A percentile compares a stretch with the other conserved stretches of the same genome.
These are phyloP conservation scores for Citrus mangshanensis DNA, from an alignment of 345 rosid genomes.

Conservation along the genomic window DNA sequence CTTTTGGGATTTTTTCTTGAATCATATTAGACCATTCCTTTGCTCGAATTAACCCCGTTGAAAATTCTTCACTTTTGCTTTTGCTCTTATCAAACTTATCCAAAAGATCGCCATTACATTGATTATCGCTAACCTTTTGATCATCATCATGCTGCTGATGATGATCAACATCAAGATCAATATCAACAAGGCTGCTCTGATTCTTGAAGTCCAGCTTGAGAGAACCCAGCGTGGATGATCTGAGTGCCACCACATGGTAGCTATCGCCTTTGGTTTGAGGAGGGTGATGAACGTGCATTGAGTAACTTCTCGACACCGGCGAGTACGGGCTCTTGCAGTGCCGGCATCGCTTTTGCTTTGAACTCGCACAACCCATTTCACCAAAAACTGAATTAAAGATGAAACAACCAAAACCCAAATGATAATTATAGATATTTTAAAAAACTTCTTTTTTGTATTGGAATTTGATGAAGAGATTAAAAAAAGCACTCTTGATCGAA, in stretches of 20 bases:
- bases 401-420: neutral
- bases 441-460: neutral
- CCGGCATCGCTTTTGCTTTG: slow-evolving; percentile 70
- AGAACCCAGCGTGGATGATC: slow-evolving; percentile 71
- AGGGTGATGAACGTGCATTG: slow-evolving; percentile 67
- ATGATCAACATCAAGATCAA: neutral
- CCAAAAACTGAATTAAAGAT: neutral
- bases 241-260: slow-evolving; percentile 71
- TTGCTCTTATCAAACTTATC: slow-evolving; percentile 19
- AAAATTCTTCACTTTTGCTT: slow-evolving; percentile 23
- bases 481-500: neutral
- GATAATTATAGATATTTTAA: neutral
- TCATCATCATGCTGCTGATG: neutral
- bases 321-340: slow-evolving; percentile 65
- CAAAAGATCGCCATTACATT: slow-evolving; percentile 3
- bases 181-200: slow-evolving; percentile 17
- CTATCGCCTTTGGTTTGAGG: slow-evolving; percentile 56
- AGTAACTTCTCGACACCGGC: slow-evolving; percentile 62
- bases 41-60: slow-evolving; percentile 64
- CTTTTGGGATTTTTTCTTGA: slow-evolving; percentile 62
- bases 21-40: slow-evolving; percentile 92
- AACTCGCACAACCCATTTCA: slow-evolving; percentile 84
- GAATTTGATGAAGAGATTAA: slow-evolving; percentile 8
- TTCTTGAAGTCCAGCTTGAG: slow-evolving; percentile 46
- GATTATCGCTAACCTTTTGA: neutral